Evolutionary conservation across 495 filamentous ascomycete genomes (phyloP), one percentile per base, ranked within the genome.

Genomic region (Xylona heveae): DNA sequence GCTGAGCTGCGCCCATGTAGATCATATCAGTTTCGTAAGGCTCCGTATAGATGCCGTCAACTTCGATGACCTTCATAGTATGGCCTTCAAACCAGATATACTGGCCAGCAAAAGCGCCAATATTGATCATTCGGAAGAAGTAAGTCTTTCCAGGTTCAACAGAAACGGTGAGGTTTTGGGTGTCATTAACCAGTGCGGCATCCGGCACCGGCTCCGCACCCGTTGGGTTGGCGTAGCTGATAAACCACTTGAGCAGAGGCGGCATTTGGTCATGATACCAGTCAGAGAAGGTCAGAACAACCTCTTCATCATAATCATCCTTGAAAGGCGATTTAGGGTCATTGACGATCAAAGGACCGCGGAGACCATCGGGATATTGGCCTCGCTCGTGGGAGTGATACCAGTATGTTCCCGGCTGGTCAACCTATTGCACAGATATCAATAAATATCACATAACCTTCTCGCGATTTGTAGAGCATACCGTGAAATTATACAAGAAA

Each of bases 381-480:
- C 57, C 62, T 26, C 55, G 53, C 12, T 60, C 58, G 42, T 84
- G 78, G 8, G 71, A 78, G 46, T 84, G 78, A 42, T 83, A 84
- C 79, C 79, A 84, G 50, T 79, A 83, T 0, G 75, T 78, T 19
- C 78, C 78, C 7, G 66, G 66, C 46, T 82, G 71, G 36, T 74
- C 54, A 13, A 66, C 44, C 50, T 78, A 45, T 4, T 30, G 1
- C 6, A 1, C 12, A 12, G 9, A 33, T 30, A 42, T 38, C 31
- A 35, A 28, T 13, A 24, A 48, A 12, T 50, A 39, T 19, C 34
- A 8, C 28, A 10, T 7, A 30, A 30, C 28, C 7, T 17, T 16
- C 28, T 14, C 28, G 9, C 20, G 5, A 29, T 1, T 15, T 8
- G 19, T 6, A 30, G 9, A 46, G n/a, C 58, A 46, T 47, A 81